phyloP scores from a whole-genome alignment of 2,329 filamentous ascomycete genomes.

The Aspergillus alliaceus region DNA sequence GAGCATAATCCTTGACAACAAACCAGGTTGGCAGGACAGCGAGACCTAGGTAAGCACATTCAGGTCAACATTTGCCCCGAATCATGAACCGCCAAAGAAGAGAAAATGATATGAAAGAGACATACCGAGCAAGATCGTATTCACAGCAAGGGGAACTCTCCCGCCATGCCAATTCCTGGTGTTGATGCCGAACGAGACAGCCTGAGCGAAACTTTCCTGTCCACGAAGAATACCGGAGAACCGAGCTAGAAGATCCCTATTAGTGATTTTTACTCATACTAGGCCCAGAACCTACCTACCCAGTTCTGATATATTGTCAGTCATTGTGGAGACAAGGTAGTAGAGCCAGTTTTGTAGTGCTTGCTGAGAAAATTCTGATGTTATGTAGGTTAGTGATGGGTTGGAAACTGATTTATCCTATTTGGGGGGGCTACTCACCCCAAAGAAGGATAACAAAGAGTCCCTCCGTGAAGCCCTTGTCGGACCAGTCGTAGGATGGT shows the following conservation, averaged over 20 bases:
- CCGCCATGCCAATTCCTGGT: conserved; percentile 46
- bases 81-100: neutral
- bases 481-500: conserved; percentile 43
- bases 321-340: conserved; percentile 56
- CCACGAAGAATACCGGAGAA: conserved; percentile 46
- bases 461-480: conserved; percentile 47
- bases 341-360: conserved; percentile 58
- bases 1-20: conserved; percentile 21
- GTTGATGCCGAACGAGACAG: conserved; percentile 46
- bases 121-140: conserved; percentile 35
- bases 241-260: conserved; percentile 24
- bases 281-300: conserved; percentile 13
- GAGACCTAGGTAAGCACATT: conserved; percentile 15
- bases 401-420: too few species aligned
- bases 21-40: conserved; percentile 29
- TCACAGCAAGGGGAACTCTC: conserved; percentile 42
- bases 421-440: conserved; percentile 25
- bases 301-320: conserved; percentile 56
- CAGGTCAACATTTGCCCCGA: neutral
- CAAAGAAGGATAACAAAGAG: conserved; percentile 52
- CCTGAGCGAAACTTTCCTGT: conserved; percentile 48
- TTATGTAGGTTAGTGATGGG: neutral
- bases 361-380: conserved; percentile 48
- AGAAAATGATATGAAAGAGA: neutral
- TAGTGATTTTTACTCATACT: conserved; percentile 1